phyloP scores from a whole-genome alignment of 140 eudicot species.

The Bidens hawaiensis region DNA sequence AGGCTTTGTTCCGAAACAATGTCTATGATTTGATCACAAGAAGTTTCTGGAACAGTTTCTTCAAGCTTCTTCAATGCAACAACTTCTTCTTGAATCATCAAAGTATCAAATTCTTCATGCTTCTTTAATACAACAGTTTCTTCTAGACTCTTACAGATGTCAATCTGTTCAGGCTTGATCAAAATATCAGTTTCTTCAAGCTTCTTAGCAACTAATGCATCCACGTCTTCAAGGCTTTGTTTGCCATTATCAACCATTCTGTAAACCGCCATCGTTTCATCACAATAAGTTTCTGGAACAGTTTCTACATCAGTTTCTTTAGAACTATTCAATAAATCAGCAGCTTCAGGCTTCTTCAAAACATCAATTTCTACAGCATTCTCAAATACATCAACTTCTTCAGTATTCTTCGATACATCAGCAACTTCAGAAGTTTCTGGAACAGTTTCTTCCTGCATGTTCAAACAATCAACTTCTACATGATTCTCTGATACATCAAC shows the following conservation, averaged over 20 bases:
- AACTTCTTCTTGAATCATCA: not conserved
- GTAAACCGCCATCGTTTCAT: not conserved
- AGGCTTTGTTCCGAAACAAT: constrained; percentile 7
- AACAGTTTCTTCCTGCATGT: too few species aligned
- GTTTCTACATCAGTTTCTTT: too few species aligned
- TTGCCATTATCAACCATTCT: not conserved
- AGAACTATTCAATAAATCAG: too few species aligned
- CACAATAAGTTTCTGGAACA: not conserved
- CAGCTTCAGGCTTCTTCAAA: too few species aligned
- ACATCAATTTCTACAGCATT: too few species aligned
- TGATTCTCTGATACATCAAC: too few species aligned
- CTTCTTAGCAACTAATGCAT: not conserved
- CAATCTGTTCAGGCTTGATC: not conserved
- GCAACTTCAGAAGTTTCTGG: too few species aligned
- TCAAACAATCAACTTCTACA: too few species aligned
- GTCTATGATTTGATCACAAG: not conserved
- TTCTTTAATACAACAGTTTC: not conserved
- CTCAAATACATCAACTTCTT: too few species aligned
- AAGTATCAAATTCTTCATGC: not conserved
- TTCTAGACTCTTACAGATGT: too few species aligned
- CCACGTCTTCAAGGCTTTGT: not conserved
- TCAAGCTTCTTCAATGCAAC: constrained; percentile 2
- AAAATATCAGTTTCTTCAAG: not conserved
- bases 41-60: not conserved
- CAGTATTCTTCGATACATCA: too few species aligned